These are phyloP conservation scores for Fusarium praegraminearum DNA, from an alignment of 2,329 filamentous ascomycete species.

Conservation along the genomic window DNA sequence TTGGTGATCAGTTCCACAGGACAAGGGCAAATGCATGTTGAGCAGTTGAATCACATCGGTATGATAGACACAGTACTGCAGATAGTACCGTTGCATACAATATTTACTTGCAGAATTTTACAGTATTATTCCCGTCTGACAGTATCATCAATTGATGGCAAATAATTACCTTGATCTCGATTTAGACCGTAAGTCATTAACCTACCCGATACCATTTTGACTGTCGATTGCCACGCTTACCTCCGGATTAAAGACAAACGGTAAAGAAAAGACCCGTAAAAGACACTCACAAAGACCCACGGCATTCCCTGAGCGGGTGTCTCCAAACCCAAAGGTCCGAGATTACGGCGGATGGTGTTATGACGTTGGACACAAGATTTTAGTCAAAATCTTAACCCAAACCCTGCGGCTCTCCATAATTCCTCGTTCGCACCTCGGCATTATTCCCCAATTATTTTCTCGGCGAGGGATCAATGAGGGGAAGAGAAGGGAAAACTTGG, in stretches of 20 bases:
- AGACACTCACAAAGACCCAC: background rate
- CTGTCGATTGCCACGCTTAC: slow-evolving; percentile 3
- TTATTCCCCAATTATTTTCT: slow-evolving; percentile 35
- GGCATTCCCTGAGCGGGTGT: background rate
- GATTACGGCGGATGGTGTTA: slow-evolving; percentile 7
- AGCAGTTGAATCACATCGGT: background rate
- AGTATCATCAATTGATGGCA: background rate
- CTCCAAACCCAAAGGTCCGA: background rate
- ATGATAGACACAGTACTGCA: background rate
- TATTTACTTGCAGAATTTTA: background rate
- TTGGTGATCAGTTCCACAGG: background rate
- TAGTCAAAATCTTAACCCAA: slow-evolving; percentile 13
- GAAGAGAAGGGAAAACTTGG: slow-evolving; percentile 9
- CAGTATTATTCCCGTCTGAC: background rate
- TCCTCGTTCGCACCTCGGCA: slow-evolving; percentile 22
- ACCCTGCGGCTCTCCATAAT: slow-evolving; percentile 9
- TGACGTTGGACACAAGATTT: slow-evolving; percentile 24
- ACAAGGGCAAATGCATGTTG: background rate
- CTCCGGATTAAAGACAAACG: background rate
- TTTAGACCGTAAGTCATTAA: background rate
- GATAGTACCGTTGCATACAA: too few species aligned
- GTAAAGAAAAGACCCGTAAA: background rate
- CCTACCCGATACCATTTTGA: slow-evolving; percentile 15
- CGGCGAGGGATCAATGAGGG: slow-evolving; percentile 15
- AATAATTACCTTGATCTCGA: background rate